Conservation (phyloP, 2,329 filamentous ascomycete species). For the Penicillium sp. region DNA sequence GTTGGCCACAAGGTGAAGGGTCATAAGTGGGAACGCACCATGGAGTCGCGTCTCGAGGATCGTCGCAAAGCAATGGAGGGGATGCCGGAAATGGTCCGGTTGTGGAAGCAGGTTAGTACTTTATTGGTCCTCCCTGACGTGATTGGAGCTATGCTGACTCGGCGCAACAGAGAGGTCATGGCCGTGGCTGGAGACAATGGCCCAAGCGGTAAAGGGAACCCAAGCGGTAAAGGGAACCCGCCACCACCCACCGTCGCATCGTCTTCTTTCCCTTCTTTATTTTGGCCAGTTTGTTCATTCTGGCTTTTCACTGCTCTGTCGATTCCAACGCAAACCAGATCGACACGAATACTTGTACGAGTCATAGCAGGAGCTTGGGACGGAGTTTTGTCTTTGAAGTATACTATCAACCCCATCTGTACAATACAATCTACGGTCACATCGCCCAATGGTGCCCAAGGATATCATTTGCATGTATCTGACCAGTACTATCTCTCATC, state of each 20-base stretch:
- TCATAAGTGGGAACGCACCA: constrained; percentile 83
- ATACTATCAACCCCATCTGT: constrained; percentile 17
- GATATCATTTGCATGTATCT: neutral
- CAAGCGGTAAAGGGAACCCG: constrained; percentile 39
- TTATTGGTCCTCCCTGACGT: neutral
- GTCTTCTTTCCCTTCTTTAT: constrained; percentile 16
- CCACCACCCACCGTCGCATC: neutral
- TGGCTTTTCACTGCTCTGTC: constrained; percentile 6
- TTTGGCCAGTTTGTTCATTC: constrained; percentile 6
- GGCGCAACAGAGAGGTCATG: constrained; percentile 60
- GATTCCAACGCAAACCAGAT: constrained; percentile 3
- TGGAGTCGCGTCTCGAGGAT: constrained; percentile 80
- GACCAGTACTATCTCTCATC: neutral
- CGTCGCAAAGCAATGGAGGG: constrained; percentile 88
- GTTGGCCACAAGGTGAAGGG: constrained; percentile 93
- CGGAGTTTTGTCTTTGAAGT: constrained; percentile 20
- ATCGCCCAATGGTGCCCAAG: constrained; percentile 6
- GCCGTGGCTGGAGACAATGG: constrained; percentile 72
- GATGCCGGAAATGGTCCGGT: constrained; percentile 87
- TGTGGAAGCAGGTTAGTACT: constrained; percentile 81
- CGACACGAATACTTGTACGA: constrained; percentile 17
- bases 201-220: constrained; percentile 49
- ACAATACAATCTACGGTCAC: constrained; percentile 16
- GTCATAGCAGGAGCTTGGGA: constrained; percentile 22
- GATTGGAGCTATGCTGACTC: constrained; percentile 32